phyloP scores from a whole-genome alignment of 2,329 filamentous ascomycete species.

The Ramularia collo-cygni region DNA sequence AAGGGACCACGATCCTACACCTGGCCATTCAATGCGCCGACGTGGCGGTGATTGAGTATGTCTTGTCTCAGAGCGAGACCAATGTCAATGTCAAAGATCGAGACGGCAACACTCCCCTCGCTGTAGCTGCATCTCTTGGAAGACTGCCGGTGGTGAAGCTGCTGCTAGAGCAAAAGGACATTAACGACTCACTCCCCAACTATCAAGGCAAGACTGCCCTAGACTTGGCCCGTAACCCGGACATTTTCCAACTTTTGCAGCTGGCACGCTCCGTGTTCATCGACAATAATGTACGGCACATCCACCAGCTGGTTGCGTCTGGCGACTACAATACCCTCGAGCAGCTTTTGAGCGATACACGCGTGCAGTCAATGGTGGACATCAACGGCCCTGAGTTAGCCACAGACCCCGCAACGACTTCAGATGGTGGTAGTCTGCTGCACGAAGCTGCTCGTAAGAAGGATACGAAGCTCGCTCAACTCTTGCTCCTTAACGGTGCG shows the following conservation, averaged over 20 bases:
- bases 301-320: slow-evolving; percentile 68
- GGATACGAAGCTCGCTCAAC: slow-evolving; percentile 80
- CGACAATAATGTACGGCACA: slow-evolving; percentile 74
- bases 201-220: slow-evolving; percentile 76
- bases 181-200: slow-evolving; percentile 86
- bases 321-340: slow-evolving; percentile 73
- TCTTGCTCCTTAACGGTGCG: slow-evolving; percentile 85
- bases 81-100: slow-evolving; percentile 85
- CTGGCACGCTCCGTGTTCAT: slow-evolving; percentile 83
- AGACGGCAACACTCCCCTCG: slow-evolving; percentile 89
- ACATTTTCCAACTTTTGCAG: slow-evolving; percentile 93
- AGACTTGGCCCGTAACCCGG: slow-evolving; percentile 82
- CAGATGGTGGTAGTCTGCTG: slow-evolving; percentile 82
- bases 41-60: slow-evolving; percentile 83
- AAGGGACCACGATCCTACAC: slow-evolving; percentile 86
- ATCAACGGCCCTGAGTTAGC: slow-evolving; percentile 88
- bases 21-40: slow-evolving; percentile 95
- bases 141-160: slow-evolving; percentile 73
- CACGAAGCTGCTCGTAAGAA: slow-evolving; percentile 88
- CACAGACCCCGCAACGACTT: slow-evolving; percentile 68
- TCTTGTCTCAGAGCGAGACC: slow-evolving; percentile 58
- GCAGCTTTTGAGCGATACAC: slow-evolving; percentile 72
- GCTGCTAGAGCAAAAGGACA: slow-evolving; percentile 70
- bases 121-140: slow-evolving; percentile 78
- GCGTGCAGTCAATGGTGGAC: slow-evolving; percentile 79